Percentiles rank a stretch among this genome's conserved stretches.
These are phyloP conservation scores for Biscogniauxia mediterranea DNA, from an alignment of 2,329 filamentous ascomycete species.

Conservation along the genomic window DNA sequence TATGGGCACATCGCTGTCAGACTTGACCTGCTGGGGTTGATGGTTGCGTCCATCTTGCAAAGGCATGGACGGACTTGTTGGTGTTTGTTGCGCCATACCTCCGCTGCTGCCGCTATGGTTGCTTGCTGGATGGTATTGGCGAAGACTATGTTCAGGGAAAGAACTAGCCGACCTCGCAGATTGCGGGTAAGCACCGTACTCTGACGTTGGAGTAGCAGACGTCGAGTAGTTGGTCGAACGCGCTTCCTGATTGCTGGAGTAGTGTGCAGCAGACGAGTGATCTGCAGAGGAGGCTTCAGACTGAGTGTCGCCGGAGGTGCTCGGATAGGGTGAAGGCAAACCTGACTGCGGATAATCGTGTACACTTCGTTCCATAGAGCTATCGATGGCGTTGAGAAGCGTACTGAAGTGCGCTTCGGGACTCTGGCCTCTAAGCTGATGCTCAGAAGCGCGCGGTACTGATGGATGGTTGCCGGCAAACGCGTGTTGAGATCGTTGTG, in stretches of 20 bases:
- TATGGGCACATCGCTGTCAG: constrained; percentile 98
- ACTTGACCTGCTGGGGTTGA: constrained; percentile 76
- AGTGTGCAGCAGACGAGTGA: constrained; percentile 90
- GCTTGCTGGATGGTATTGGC: constrained; percentile 77
- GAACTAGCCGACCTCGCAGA: constrained; percentile 73
- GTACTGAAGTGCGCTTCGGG: constrained; percentile 31
- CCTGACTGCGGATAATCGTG: constrained; percentile 83
- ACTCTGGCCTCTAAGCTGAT: constrained; percentile 28
- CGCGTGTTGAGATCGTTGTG: constrained; percentile 29
- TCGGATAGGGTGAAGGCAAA: constrained; percentile 74
- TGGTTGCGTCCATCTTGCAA: constrained; percentile 77
- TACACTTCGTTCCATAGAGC: constrained; percentile 60
- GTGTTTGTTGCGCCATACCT: constrained; percentile 96
- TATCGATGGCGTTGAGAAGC: constrained; percentile 30
- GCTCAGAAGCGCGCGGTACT: constrained; percentile 27
- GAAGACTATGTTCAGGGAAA: constrained; percentile 85
- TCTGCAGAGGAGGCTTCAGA: constrained; percentile 88
- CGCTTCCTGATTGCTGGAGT: constrained; percentile 78
- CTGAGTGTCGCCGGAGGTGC: constrained; percentile 64
- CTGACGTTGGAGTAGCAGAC: constrained; percentile 81
- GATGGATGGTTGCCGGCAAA: constrained; percentile 33
- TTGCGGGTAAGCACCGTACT: constrained; percentile 77
- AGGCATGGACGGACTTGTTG: constrained; percentile 96
- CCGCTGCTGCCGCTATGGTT: constrained; percentile 69
- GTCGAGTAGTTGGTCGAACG: constrained; percentile 69